Evolutionary conservation across 83 land plant species (phyloP), one percentile per base, ranked within the genome.

Genomic region (Thuja plicata): DNA sequence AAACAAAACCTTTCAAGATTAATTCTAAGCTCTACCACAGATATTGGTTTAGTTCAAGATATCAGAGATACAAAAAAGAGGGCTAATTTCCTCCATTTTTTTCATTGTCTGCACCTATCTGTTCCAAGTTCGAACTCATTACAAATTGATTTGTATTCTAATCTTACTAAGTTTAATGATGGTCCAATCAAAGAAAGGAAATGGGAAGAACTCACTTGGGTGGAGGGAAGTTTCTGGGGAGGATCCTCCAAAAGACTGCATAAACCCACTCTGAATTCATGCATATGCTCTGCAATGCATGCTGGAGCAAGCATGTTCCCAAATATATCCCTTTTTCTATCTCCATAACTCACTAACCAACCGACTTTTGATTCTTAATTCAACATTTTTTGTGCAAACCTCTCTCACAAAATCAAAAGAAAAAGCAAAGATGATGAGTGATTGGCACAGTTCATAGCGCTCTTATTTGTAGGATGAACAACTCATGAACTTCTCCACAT

Each of bases 181-280:
- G n/a, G 24, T 1, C 8, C 70, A 62, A 62, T 24, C 70, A 62
- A 62, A 24, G 70, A 21, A 37, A 30, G 43, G 8, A 80, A 80
- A 43, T 78, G 35, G 37, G 40, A 27, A 37, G n/a, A 24, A 62
- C 92, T 87, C 87, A 92, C 93, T 92, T 92, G 41, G 93, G 93
- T 54, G 93, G 93, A 74, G 93, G 93, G 74, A 87, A 92, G 83
- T 92, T 92, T 19, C 93, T 87, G 41, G 93, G 93, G 71, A 91
- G 91, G 71, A 92, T 92, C 70, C 92, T 90, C 93, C 93, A 92
- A 83, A 89, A 92, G 62, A 92, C 92, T 12, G 93, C 93, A 86
- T 92, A 92, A n/a, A 89, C 91, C 93, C 93, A 92, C 85, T 91
- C 43, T 27, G 83, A 80, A 16, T 35, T 35, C 38, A 21, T 17